Evolutionary conservation across 768 basidiomycete genomes (phyloP).

Genomic region (Naganishia onofrii): DNA sequence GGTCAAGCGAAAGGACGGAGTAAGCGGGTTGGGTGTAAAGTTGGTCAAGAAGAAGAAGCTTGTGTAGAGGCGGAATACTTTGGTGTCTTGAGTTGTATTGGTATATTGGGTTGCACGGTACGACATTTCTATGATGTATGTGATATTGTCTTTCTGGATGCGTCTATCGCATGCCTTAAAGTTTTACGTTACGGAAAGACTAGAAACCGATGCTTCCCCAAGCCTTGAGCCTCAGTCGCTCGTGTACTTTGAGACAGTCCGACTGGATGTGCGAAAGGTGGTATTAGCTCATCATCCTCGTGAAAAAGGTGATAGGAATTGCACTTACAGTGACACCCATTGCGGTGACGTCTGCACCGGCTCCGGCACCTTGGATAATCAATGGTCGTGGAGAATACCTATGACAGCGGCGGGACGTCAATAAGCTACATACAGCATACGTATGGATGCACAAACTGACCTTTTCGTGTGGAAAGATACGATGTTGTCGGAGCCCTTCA

Average conservation of each 20-base stretch:
- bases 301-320: not conserved
- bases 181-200: not conserved
- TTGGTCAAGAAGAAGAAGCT: constrained; percentile 32
- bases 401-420: not conserved
- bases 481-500: constrained; percentile 96
- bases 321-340: constrained; percentile 76
- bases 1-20: constrained; percentile 45
- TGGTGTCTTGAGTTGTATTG: not conserved
- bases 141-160: not conserved
- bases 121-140: not conserved
- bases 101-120: not conserved
- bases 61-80: not conserved
- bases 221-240: constrained; percentile 40
- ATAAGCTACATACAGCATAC: not conserved
- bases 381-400: constrained; percentile 78
- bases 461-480: constrained; percentile 94
- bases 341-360: constrained; percentile 96
- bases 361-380: constrained; percentile 92
- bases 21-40: constrained; percentile 30
- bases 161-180: not conserved
- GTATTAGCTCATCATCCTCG: not conserved
- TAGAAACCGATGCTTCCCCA: constrained; percentile 29
- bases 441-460: constrained; percentile 28
- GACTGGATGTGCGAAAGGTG: not conserved
- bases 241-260: constrained; percentile 64